A percentile compares a stretch with the other conserved stretches of the same genome.
These are phyloP conservation scores for Phytopythium cucurbitacearum DNA, from an alignment of 352 stramenopile species.

Conservation along the genomic window DNA sequence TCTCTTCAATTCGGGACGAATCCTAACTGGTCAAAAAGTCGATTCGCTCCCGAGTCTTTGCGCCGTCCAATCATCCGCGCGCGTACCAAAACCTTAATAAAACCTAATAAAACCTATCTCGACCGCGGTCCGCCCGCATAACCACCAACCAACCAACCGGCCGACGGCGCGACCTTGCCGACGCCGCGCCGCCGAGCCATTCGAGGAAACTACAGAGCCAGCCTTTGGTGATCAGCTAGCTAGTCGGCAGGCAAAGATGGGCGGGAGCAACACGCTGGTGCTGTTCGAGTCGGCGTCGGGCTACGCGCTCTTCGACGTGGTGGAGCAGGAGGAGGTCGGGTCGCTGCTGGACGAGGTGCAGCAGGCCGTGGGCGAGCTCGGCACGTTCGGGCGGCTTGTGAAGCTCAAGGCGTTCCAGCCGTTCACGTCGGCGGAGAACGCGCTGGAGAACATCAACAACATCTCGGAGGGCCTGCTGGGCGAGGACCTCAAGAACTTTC, in stretches of 20 bases:
- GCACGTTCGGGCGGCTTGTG: constrained; percentile 94
- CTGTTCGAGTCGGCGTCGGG: constrained; percentile 98
- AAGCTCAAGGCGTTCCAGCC: constrained; percentile 99
- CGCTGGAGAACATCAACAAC: constrained; percentile 99
- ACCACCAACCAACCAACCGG: constrained; percentile 1
- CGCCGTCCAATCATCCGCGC: not conserved
- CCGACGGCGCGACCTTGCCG: not conserved
- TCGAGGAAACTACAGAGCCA: not conserved
- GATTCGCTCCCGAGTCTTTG: no score
- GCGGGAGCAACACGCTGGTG: constrained; percentile 72
- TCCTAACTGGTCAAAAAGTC: not conserved
- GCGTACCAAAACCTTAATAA: not conserved
- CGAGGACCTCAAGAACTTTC: constrained; percentile 96
- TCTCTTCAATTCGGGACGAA: not conserved
- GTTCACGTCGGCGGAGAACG: constrained; percentile 98
- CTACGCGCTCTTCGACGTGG: constrained; percentile 98
- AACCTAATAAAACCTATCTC: not conserved
- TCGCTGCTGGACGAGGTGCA: constrained; percentile 85
- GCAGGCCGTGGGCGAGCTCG: constrained; percentile 91
- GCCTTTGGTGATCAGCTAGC: no score
- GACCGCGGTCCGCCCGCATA: not conserved
- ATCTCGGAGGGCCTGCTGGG: constrained; percentile 93
- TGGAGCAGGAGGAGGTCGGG: constrained; percentile 97
- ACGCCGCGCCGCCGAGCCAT: no score
- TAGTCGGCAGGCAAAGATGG: no score